Evolutionary conservation across 805 yeast species (phyloP).

Genomic region (Jamesozyma jinghongensis): DNA sequence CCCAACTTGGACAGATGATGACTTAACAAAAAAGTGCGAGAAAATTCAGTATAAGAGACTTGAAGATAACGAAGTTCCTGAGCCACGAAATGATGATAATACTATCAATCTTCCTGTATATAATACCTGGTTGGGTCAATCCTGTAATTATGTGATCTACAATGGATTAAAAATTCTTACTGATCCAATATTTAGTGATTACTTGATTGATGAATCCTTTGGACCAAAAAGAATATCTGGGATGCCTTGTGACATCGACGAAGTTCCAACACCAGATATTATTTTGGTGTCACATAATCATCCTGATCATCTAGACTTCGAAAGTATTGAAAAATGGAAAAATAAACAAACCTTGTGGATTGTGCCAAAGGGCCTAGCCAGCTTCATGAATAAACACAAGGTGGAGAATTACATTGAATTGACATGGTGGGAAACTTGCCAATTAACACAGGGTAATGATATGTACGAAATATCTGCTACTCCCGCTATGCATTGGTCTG

Average conservation of each 20-base stretch:
- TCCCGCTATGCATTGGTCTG: constrained; percentile 98
- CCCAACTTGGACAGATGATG: constrained; percentile 45
- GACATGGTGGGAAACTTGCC: constrained; percentile 84
- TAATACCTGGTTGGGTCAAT: constrained; percentile 89
- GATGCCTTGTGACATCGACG: constrained; percentile 58
- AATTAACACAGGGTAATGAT: constrained; percentile 35
- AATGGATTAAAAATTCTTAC: constrained; percentile 68
- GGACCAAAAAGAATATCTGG: constrained; percentile 84
- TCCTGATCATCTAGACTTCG: constrained; percentile 84
- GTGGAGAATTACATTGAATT: constrained; percentile 59
- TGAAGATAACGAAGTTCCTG: background rate
- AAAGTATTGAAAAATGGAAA: constrained; percentile 37
- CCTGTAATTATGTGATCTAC: constrained; percentile 68
- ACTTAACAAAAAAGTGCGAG: too few species aligned
- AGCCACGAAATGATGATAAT: background rate
- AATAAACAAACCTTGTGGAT: constrained; percentile 53
- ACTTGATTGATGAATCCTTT: constrained; percentile 47
- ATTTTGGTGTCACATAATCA: constrained; percentile 87
- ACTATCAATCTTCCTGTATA: constrained; percentile 10
- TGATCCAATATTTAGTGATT: constrained; percentile 72
- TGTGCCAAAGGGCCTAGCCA: constrained; percentile 73
- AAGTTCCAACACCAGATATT: constrained; percentile 59
- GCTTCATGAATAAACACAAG: constrained; percentile 49
- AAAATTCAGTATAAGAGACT: background rate
- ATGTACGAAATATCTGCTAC: constrained; percentile 75